Base-by-base conservation (phyloP, 768 basidiomycete genomes). In the Lyophyllum semitale region DNA sequence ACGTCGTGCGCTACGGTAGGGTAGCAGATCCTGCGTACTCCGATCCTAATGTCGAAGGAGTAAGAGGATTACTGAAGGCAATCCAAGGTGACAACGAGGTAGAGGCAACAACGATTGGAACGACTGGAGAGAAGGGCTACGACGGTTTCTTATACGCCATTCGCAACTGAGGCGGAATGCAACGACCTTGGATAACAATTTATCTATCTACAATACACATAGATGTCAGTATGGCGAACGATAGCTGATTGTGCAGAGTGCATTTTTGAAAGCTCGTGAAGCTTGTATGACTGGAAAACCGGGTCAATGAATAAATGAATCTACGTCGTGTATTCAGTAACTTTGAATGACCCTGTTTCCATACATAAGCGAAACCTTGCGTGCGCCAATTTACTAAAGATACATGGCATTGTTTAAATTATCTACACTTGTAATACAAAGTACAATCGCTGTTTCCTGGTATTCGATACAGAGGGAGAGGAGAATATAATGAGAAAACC, bases 71-170 rank as follows among this genome's bases (percentile, higher is more conserved):
- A 11, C 63, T 87, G 52, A 59, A 68, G 26, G 66, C 68, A 27
- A 59, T 87, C 22, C 75, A 84, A 63, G 74, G 68, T 11, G 84
- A 86, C 64, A 59, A 62, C 8, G 78, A 78, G 22, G 77, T 82
- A 0, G 80, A 83, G 2, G 78, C 78, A 7, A 82, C 80, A 0
- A 81, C 79, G 2, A 76, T 82, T 8, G 72, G 66, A 1, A 82
- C 77, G 1, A 77, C 77, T 5, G 81, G 80, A 18, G 77, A 77
- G 54, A 82, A 81, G 54, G 79, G 79, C 7, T 81, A 77, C 48
- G 81, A 83, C 58, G 82, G 82, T 1, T 81, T 82, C 63, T 55
- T 83, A 47, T 83, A 79, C 55, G 79, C 79, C 0, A 60, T 77
- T n/a, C 65, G 69, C 17, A 77, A 73, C 53, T 75, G 58, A n/a